Evolutionary conservation across 73 alveolate genomes (phyloP).

Genomic region (Symbiodinium natans): DNA sequence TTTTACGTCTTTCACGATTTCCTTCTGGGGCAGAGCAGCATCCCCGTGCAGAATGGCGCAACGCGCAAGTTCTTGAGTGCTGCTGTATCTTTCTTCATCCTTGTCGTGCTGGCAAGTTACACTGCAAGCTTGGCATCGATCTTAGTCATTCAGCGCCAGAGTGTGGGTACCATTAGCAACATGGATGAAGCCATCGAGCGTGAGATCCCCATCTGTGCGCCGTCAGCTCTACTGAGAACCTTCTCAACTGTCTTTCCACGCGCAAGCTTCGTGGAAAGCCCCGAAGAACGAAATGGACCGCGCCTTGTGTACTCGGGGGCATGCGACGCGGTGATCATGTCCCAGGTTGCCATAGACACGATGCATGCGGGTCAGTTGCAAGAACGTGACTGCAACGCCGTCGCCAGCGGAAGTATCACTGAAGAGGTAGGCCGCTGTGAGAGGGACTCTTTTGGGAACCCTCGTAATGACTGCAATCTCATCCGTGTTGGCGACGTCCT

Average conservation of each 20-base stretch:
- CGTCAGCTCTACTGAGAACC: not conserved
- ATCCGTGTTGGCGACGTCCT: slow-evolving; percentile 13
- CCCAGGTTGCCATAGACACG: not conserved
- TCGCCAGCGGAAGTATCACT: not conserved
- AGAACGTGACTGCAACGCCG: not conserved
- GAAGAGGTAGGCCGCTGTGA: slow-evolving; percentile 9
- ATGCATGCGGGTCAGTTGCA: not conserved
- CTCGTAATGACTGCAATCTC: not conserved
- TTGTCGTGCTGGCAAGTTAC: not conserved
- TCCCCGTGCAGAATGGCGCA: not conserved
- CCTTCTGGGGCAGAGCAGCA: not conserved
- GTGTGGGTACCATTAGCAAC: not conserved
- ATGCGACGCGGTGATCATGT: not conserved
- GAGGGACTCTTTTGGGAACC: not conserved
- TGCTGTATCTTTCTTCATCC: not conserved
- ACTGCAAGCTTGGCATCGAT: slow-evolving; percentile 29
- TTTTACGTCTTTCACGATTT: not conserved
- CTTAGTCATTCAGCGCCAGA: not conserved
- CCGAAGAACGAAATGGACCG: not conserved
- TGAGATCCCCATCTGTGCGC: not conserved
- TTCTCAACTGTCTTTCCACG: not conserved
- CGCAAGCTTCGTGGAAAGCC: not conserved
- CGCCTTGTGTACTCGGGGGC: not conserved
- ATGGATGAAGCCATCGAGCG: slow-evolving; percentile 6
- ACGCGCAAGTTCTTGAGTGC: not conserved